These are phyloP conservation scores for Arthroderma uncinatum DNA, from an alignment of 2,329 filamentous ascomycete species.

Conservation along the genomic window DNA sequence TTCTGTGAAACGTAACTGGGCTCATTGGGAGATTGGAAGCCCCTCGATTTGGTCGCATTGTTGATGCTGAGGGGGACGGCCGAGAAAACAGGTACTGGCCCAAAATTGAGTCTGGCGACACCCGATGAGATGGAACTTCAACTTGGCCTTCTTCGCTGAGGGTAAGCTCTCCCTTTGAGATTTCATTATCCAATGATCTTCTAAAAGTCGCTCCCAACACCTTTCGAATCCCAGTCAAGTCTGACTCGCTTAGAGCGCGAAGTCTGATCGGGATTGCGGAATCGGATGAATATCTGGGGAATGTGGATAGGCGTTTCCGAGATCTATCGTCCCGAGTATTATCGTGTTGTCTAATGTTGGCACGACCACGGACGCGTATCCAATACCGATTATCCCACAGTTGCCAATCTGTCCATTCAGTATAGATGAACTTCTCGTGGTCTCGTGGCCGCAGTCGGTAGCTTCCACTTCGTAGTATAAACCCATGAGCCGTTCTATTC, in stretches of 20 bases:
- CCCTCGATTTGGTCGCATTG: background rate
- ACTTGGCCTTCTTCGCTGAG: background rate
- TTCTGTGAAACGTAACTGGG: conserved; percentile 11
- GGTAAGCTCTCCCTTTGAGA: background rate
- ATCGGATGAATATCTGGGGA: conserved; percentile 9
- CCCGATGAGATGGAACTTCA: background rate
- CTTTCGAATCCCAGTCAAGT: background rate
- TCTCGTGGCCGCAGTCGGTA: background rate
- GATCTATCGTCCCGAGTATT: background rate
- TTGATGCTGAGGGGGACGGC: no score
- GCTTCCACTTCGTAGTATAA: background rate
- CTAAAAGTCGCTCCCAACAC: background rate
- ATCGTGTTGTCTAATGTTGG: background rate
- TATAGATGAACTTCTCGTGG: background rate
- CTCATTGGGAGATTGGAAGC: background rate
- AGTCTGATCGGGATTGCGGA: conserved; percentile 22
- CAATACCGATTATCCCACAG: conserved; percentile 49
- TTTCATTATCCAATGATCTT: background rate
- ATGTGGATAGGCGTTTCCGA: background rate
- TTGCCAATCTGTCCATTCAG: conserved; percentile 27
- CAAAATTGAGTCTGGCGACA: background rate
- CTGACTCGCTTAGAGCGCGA: conserved; percentile 8
- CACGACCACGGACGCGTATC: conserved; percentile 34
- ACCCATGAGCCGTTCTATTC: background rate
- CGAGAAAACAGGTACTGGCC: background rate